Conservation (phyloP, 257 asterid species). For the Nyctanthes arbortristis region DNA sequence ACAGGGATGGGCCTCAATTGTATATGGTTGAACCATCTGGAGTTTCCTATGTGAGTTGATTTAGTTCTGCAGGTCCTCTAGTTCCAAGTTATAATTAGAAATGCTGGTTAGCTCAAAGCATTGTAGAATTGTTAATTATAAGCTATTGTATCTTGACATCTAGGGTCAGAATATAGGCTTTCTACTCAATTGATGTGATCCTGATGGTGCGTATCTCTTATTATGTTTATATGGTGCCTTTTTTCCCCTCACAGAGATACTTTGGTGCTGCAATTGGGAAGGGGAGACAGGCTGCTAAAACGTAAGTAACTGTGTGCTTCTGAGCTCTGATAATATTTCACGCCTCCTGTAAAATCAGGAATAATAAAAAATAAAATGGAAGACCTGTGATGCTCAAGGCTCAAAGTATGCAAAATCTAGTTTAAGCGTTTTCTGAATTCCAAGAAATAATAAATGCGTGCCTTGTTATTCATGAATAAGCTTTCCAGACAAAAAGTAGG, state of each 20-base stretch:
- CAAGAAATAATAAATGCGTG: neutral
- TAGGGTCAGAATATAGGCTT: neutral
- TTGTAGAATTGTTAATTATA: neutral
- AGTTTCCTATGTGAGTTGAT: slow-evolving; percentile 68
- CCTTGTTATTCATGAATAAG: neutral
- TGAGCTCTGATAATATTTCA: too few species aligned
- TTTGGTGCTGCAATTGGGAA: slow-evolving; percentile 94
- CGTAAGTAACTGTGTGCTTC: slow-evolving; percentile 51
- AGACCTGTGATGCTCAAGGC: neutral
- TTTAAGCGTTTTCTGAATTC: too few species aligned
- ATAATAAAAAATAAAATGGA: neutral
- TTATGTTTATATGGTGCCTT: slow-evolving; percentile 9
- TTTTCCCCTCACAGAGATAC: slow-evolving; percentile 70
- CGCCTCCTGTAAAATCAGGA: neutral
- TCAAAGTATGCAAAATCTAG: too few species aligned
- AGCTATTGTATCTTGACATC: neutral
- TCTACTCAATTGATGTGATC: neutral
- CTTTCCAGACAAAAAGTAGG: too few species aligned
- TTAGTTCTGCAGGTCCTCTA: neutral
- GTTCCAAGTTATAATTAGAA: slow-evolving; percentile 2
- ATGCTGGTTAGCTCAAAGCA: neutral
- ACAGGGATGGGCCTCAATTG: slow-evolving; percentile 89
- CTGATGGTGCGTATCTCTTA: neutral
- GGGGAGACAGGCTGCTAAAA: slow-evolving; percentile 96
- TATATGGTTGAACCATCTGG: slow-evolving; percentile 95